phyloP scores from a whole-genome alignment of 2,329 filamentous ascomycete genomes.

The Hypoxylon sp. region DNA sequence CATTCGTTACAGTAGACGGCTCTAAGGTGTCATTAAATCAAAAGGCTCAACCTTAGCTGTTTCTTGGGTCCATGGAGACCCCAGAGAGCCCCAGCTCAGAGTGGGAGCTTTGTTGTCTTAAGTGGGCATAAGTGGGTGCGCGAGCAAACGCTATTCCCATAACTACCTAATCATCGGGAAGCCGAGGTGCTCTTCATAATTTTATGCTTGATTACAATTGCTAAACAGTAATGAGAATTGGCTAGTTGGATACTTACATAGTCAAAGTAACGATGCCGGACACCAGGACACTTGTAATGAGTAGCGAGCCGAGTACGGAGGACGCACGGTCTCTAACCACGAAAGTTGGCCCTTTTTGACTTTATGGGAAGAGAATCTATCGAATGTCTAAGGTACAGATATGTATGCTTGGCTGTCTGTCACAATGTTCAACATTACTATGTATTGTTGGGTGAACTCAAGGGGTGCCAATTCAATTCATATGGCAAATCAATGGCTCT shows the following conservation, averaged over 20 bases:
- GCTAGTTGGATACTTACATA: not conserved
- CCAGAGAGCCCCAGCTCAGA: constrained; percentile 39
- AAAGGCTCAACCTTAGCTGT: constrained; percentile 37
- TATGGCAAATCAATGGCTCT: constrained; percentile 6
- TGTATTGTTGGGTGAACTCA: constrained; percentile 7
- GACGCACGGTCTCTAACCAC: constrained; percentile 9
- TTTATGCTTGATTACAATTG: constrained; percentile 41
- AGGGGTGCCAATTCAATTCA: constrained; percentile 8
- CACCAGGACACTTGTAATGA: constrained; percentile 1
- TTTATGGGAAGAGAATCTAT: constrained; percentile 28
- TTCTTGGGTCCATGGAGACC: constrained; percentile 38
- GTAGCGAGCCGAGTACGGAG: constrained; percentile 3
- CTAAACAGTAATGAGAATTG: constrained; percentile 32
- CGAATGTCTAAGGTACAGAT: constrained; percentile 3
- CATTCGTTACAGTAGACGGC: constrained; percentile 30
- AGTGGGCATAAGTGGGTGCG: constrained; percentile 22
- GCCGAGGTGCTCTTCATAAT: constrained; percentile 28
- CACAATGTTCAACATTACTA: constrained; percentile 1
- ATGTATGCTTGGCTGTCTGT: constrained; percentile 12
- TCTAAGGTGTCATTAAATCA: constrained; percentile 36
- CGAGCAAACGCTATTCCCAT: constrained; percentile 33
- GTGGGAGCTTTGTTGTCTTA: constrained; percentile 19
- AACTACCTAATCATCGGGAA: constrained; percentile 33
- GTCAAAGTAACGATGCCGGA: constrained; percentile 8
- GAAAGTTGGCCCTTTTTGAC: constrained; percentile 17